Percentiles rank a stretch among this genome's conserved stretches.
Conservation (phyloP, 2,329 filamentous ascomycete species). For the Cadophora sp. region DNA sequence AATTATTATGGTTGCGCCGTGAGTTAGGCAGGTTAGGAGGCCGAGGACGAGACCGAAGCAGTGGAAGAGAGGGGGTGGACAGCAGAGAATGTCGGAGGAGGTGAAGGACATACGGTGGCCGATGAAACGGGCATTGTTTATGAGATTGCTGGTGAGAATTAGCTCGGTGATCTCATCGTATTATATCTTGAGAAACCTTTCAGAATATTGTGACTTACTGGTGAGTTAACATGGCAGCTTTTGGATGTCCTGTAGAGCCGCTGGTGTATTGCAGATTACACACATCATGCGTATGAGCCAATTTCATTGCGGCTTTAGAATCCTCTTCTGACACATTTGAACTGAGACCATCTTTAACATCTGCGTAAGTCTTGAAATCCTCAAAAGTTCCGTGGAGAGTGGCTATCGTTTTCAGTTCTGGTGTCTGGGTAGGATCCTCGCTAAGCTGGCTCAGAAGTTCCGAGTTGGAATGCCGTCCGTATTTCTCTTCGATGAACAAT, state of each 20-base stretch:
- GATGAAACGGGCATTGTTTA: slow-evolving; percentile 39
- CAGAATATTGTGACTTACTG: slow-evolving; percentile 31
- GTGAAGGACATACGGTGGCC: slow-evolving; percentile 59
- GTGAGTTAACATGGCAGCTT: slow-evolving; percentile 75
- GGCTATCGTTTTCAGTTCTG: slow-evolving; percentile 56
- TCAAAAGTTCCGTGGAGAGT: slow-evolving; percentile 63
- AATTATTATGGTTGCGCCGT: slow-evolving; percentile 79
- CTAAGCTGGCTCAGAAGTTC: slow-evolving; percentile 63
- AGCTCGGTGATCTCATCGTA: neutral
- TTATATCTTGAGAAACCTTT: neutral
- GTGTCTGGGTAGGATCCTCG: slow-evolving; percentile 22
- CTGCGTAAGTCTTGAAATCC: slow-evolving; percentile 64
- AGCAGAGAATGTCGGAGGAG: slow-evolving; percentile 73
- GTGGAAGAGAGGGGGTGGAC: slow-evolving; percentile 84
- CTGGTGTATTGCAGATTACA: slow-evolving; percentile 79
- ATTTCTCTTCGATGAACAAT: slow-evolving; percentile 74
- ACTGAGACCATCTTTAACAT: slow-evolving; percentile 62
- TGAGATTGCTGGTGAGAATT: slow-evolving; percentile 34
- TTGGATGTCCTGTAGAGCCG: slow-evolving; percentile 76
- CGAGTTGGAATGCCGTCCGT: slow-evolving; percentile 70
- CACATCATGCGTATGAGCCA: slow-evolving; percentile 69
- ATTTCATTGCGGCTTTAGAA: slow-evolving; percentile 59
- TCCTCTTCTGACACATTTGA: slow-evolving; percentile 55
- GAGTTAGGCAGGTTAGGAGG: slow-evolving; percentile 73
- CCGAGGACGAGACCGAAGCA: slow-evolving; percentile 83